phyloP scores from a whole-genome alignment of 2,329 filamentous ascomycete genomes.

The Phialophora chinensis region DNA sequence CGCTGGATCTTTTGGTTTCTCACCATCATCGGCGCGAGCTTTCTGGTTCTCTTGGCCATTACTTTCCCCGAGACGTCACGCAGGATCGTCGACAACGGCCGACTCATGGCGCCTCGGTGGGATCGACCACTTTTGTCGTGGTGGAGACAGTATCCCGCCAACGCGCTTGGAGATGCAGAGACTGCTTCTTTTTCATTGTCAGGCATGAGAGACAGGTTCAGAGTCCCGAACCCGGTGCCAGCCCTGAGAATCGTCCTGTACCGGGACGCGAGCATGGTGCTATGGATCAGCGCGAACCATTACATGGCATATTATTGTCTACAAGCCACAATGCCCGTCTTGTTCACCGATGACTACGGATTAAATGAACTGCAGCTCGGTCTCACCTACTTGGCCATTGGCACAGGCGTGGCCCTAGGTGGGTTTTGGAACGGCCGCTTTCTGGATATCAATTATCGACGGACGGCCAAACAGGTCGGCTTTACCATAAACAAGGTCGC shows the following conservation, averaged over 20 bases:
- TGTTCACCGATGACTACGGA: constrained; percentile 36
- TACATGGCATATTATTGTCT: constrained; percentile 34
- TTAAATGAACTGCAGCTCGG: constrained; percentile 34
- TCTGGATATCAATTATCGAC: background rate
- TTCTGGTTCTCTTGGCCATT: constrained; percentile 39
- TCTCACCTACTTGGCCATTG: constrained; percentile 37
- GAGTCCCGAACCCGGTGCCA: constrained; percentile 35
- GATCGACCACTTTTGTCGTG: constrained; percentile 16
- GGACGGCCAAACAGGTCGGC: background rate
- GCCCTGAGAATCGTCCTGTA: constrained; percentile 15
- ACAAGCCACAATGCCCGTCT: constrained; percentile 35
- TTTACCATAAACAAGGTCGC: background rate
- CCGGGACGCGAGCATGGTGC: constrained; percentile 26
- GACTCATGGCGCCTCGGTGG: constrained; percentile 36
- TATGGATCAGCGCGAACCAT: constrained; percentile 26
- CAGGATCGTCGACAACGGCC: constrained; percentile 46
- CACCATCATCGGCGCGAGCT: constrained; percentile 44
- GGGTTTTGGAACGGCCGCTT: constrained; percentile 45
- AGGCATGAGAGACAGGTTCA: constrained; percentile 6
- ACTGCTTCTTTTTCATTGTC: background rate
- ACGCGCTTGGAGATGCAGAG: background rate
- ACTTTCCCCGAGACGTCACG: constrained; percentile 51
- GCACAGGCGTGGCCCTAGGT: constrained; percentile 29
- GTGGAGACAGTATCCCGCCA: background rate
- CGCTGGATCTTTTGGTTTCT: constrained; percentile 60